These are phyloP conservation scores for Marasmius sp. DNA, from an alignment of 1,284 basidiomycete species.

Conservation along the genomic window DNA sequence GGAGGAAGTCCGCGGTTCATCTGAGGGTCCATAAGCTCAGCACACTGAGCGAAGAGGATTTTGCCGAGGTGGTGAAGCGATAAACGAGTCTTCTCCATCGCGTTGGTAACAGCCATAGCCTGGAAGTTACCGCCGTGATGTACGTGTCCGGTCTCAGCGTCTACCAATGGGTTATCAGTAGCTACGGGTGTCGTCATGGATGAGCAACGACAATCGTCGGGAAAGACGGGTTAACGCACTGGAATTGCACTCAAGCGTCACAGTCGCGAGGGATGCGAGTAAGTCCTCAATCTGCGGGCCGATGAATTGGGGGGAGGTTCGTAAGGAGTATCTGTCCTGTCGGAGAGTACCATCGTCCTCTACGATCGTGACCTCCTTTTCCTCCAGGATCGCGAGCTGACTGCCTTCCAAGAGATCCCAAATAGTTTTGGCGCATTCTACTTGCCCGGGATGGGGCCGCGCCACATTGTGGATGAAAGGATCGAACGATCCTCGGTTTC, in stretches of 20 bases:
- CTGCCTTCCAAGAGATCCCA: conserved; percentile 72
- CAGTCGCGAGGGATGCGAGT: conserved; percentile 57
- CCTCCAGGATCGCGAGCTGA: conserved; percentile 63
- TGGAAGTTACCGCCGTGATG: conserved; percentile 90
- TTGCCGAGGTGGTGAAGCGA: conserved; percentile 83
- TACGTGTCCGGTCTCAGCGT: conserved; percentile 62
- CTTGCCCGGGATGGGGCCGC: conserved; percentile 86
- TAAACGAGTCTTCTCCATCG: conserved; percentile 86
- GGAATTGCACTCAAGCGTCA: conserved; percentile 83
- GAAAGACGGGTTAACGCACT: conserved; percentile 49
- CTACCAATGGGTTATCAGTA: conserved; percentile 76
- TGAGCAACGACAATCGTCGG: conserved; percentile 12
- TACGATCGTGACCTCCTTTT: conserved; percentile 61
- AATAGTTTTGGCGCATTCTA: conserved; percentile 72
- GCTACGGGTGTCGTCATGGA: conserved; percentile 33
- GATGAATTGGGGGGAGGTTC: conserved; percentile 82
- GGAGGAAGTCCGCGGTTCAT: conserved; percentile 86
- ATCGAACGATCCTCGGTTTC: conserved; percentile 72
- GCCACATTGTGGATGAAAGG: conserved; percentile 79
- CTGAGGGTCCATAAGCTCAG: conserved; percentile 77
- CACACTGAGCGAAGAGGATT: conserved; percentile 80
- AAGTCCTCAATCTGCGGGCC: conserved; percentile 87
- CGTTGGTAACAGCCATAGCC: conserved; percentile 83
- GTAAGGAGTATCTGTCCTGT: conserved; percentile 72
- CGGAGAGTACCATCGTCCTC: conserved; percentile 65